Base-by-base conservation (phyloP, 1,284 basidiomycete species). In the Melampsora larici-populina region DNA sequence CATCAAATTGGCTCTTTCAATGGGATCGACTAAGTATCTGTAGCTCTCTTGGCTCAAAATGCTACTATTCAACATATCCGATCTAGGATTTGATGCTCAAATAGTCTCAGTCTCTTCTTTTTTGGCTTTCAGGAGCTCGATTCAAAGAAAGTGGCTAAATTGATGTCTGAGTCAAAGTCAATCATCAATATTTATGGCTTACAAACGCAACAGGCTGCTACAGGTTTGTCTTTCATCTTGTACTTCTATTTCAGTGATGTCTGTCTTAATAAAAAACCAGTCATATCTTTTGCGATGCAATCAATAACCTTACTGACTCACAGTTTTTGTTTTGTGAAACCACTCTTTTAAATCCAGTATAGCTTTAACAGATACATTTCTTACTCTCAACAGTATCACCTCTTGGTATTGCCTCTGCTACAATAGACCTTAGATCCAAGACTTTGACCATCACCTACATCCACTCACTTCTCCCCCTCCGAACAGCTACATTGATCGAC, bases 31-130 rank as follows among this genome's bases (percentile, higher is more conserved):
- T 87, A 86, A 48, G 90, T 91, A 40, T 86, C 89, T 0, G 89
- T 95, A 62, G 91, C 92, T 1, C 87, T 90, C 70, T 87, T 88
- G 67, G 90, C 90, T 48, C 91, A 89, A 84, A 90, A 88, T 0
- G 90, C 90, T 79, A 89, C 89, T 72, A 86, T 97, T 80, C 86
- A 89, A 58, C 94, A 93, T 83, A 92, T 94, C 81, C 89, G 91
- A 93, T 68, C 89, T 92, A 85, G 94, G 94, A 31, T 96, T 93
- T 83, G 92, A 97, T 82, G 93, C 92, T 13, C 89, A 94, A 80
- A 86, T 96, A 21, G 88, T 81, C 26, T 81, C 90, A 4, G 91
- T 93, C 81, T 87, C 92, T 70, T 87, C 90, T 78, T 21, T 48
- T 26, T 67, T 58, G 43, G 36, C 64, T 33, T 24, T 49, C 24